Conservation (phyloP, 306 rosid genomes). For the Parietaria judaica region DNA sequence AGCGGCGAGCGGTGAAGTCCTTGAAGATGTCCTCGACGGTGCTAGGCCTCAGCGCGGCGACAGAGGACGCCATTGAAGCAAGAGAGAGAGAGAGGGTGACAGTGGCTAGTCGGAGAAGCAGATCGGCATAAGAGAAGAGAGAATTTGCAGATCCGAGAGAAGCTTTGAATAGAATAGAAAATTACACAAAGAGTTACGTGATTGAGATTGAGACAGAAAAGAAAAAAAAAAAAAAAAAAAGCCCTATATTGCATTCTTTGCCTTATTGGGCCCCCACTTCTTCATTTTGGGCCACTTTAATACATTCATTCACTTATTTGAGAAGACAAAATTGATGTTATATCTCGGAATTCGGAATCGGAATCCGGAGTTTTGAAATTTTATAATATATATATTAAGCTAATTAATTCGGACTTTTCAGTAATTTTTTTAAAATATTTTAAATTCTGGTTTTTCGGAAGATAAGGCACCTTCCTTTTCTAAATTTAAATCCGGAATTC, state of each 20-base stretch:
- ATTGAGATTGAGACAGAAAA: background rate
- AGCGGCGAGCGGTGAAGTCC: conserved; percentile 50
- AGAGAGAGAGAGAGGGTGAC: background rate
- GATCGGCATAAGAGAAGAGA: background rate
- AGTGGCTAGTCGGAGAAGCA: conserved; percentile 4
- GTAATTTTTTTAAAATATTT: too few species aligned
- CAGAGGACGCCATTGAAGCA: conserved; percentile 12
- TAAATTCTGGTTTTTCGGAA: too few species aligned
- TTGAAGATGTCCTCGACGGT: conserved; percentile 57
- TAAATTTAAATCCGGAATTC: too few species aligned
- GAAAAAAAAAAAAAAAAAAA: background rate
- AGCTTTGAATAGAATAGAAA: too few species aligned
- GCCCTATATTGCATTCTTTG: background rate
- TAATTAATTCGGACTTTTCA: too few species aligned
- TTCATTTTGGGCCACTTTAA: background rate
- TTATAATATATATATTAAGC: too few species aligned
- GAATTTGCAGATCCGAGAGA: background rate
- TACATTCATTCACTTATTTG: too few species aligned
- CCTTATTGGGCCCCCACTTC: background rate
- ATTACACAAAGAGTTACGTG: too few species aligned
- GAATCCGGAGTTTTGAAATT: too few species aligned
- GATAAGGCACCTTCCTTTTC: too few species aligned
- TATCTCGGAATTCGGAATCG: too few species aligned
- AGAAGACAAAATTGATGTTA: too few species aligned
- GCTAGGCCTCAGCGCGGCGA: conserved; percentile 32